These are phyloP conservation scores for Trichoderma koningiopsis DNA, from an alignment of 2,329 filamentous ascomycete species.

Conservation along the genomic window DNA sequence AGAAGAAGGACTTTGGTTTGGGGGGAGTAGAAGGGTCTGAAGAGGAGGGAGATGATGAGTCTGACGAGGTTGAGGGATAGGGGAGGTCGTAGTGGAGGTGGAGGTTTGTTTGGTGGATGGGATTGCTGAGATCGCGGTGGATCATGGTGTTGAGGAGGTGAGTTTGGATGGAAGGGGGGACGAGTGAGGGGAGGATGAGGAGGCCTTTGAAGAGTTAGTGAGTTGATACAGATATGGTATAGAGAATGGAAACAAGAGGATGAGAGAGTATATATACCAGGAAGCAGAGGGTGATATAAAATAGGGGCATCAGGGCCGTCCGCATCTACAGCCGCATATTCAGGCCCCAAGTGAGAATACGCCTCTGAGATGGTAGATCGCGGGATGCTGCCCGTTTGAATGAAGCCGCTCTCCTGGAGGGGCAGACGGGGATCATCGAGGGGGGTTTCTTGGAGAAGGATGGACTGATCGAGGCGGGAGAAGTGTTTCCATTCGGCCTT, in stretches of 20 bases:
- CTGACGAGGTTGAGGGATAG: constrained; percentile 48
- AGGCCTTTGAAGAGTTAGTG: constrained; percentile 60
- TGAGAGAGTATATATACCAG: constrained; percentile 55
- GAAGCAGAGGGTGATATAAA: constrained; percentile 67
- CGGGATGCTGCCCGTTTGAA: constrained; percentile 47
- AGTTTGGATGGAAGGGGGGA: constrained; percentile 70
- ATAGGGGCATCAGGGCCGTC: constrained; percentile 47
- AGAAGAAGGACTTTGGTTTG: constrained; percentile 56
- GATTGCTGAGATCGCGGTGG: constrained; percentile 73
- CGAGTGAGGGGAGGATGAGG: constrained; percentile 71
- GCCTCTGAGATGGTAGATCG: constrained; percentile 46
- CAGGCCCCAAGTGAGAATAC: constrained; percentile 46
- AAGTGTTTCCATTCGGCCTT: constrained; percentile 75
- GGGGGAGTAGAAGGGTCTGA: constrained; percentile 56
- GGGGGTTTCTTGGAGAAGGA: constrained; percentile 55
- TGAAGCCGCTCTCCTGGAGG: constrained; percentile 48
- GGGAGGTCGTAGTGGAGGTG: constrained; percentile 76
- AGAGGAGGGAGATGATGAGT: constrained; percentile 45
- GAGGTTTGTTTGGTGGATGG: constrained; percentile 83
- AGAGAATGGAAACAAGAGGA: neutral
- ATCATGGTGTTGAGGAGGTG: constrained; percentile 72
- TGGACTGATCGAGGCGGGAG: constrained; percentile 59
- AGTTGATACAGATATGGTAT: neutral
- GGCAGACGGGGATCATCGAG: constrained; percentile 56
- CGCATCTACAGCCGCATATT: constrained; percentile 35